Conservation (phyloP, 2,329 filamentous ascomycete genomes). For the Curvularia hawaiiensis region DNA sequence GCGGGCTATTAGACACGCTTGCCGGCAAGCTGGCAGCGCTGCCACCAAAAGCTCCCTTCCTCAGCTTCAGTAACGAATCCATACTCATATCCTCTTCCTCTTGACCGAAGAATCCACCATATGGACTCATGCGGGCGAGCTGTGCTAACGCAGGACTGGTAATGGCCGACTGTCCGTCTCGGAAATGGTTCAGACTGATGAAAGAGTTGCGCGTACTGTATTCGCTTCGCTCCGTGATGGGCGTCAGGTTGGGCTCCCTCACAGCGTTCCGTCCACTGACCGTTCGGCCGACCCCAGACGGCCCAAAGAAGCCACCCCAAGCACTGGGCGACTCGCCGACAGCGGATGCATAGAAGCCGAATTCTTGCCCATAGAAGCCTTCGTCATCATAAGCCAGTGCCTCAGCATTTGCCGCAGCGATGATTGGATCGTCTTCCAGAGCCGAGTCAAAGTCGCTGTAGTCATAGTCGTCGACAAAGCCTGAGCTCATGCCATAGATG, state of each 20-base stretch:
- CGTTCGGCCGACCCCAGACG: slow-evolving; percentile 68
- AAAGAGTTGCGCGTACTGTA: slow-evolving; percentile 95
- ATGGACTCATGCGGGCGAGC: slow-evolving; percentile 63
- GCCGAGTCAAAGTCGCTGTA: slow-evolving; percentile 60
- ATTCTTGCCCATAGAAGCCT: slow-evolving; percentile 94
- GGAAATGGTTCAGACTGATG: slow-evolving; percentile 68
- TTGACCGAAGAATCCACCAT: slow-evolving; percentile 57
- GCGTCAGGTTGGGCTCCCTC: slow-evolving; percentile 89
- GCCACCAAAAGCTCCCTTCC: slow-evolving; percentile 79
- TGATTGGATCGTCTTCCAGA: slow-evolving; percentile 78
- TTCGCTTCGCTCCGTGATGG: slow-evolving; percentile 94
- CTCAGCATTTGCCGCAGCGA: slow-evolving; percentile 93
- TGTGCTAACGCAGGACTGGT: slow-evolving; percentile 78
- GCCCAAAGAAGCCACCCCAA: slow-evolving; percentile 89
- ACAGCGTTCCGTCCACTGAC: slow-evolving; percentile 68
- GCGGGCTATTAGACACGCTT: slow-evolving; percentile 51
- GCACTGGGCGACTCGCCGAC: slow-evolving; percentile 64
- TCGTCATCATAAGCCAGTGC: slow-evolving; percentile 90
- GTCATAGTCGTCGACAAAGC: slow-evolving; percentile 55
- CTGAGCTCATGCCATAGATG: slow-evolving; percentile 43
- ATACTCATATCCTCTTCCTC: slow-evolving; percentile 73
- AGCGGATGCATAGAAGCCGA: slow-evolving; percentile 83
- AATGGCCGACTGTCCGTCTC: slow-evolving; percentile 57
- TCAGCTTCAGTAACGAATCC: slow-evolving; percentile 72
- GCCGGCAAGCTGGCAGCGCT: slow-evolving; percentile 72